phyloP scores from a whole-genome alignment of 352 stramenopile genomes.

The Phytophthora fragariae region DNA sequence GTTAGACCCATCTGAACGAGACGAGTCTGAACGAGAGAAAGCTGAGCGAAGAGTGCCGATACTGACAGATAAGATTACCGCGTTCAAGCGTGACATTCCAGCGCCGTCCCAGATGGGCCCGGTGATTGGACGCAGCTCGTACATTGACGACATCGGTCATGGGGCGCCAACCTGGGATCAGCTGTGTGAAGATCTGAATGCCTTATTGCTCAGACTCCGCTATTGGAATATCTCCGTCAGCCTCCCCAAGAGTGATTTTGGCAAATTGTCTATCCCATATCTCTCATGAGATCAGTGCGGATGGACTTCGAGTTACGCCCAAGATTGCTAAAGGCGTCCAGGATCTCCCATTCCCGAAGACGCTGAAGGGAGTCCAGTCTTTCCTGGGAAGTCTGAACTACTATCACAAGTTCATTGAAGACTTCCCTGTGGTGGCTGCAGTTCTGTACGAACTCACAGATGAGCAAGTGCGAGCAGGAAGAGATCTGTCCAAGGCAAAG shows the following conservation, averaged over 20 bases:
- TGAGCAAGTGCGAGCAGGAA: neutral
- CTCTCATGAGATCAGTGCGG: neutral
- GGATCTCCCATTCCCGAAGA: neutral
- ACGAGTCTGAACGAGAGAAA: too few species aligned
- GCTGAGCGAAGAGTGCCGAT: too few species aligned
- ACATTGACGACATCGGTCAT: constrained; percentile 1
- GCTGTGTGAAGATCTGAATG: constrained; percentile 1
- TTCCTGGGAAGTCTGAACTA: constrained; percentile 4
- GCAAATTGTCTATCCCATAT: neutral
- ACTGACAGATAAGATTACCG: too few species aligned
- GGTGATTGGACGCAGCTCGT: neutral
- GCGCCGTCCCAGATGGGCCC: neutral
- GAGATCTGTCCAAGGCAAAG: neutral
- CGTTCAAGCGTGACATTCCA: neutral
- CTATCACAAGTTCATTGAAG: constrained; percentile 10
- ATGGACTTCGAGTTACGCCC: neutral
- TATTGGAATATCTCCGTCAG: constrained; percentile 12
- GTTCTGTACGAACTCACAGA: neutral
- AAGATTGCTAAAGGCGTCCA: constrained; percentile 3
- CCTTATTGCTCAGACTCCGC: neutral
- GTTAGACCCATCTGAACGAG: too few species aligned
- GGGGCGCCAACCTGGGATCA: neutral
- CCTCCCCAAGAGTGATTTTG: constrained; percentile 1
- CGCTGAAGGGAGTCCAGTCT: neutral
- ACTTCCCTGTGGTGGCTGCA: neutral